These are phyloP conservation scores for Pisolithus microcarpus DNA, from an alignment of 768 basidiomycete genomes.

Conservation along the genomic window DNA sequence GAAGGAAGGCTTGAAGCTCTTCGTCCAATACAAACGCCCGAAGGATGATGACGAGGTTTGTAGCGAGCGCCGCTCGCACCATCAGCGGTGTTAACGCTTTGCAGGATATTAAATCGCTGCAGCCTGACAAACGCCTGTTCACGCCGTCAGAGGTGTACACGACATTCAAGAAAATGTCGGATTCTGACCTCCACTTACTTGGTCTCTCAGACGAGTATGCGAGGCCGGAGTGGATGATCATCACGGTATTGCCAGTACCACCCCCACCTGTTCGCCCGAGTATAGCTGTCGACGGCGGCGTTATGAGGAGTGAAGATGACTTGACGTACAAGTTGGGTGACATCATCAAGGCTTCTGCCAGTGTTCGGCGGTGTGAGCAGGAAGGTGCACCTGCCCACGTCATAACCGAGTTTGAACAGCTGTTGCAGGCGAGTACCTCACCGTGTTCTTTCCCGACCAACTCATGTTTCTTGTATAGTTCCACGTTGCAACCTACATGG, in stretches of 20 bases:
- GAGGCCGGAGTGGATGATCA: slow-evolving; percentile 98
- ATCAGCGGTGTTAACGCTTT: slow-evolving; percentile 8
- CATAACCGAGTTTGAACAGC: slow-evolving; percentile 90
- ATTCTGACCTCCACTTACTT: slow-evolving; percentile 78
- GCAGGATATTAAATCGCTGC: slow-evolving; percentile 73
- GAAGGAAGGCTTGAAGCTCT: slow-evolving; percentile 93
- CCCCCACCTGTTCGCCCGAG: slow-evolving; percentile 97
- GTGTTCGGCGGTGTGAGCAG: slow-evolving; percentile 86
- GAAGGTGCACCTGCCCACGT: slow-evolving; percentile 97
- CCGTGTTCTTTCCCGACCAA: not conserved
- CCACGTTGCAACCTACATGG: slow-evolving; percentile 99
- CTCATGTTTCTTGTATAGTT: slow-evolving; percentile 44
- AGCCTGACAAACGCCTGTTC: slow-evolving; percentile 77
- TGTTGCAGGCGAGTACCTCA: slow-evolving; percentile 72
- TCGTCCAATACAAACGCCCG: slow-evolving; percentile 89
- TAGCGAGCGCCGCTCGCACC: slow-evolving; percentile 14
- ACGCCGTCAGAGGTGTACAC: slow-evolving; percentile 87
- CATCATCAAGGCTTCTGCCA: slow-evolving; percentile 91
- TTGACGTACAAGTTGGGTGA: slow-evolving; percentile 97
- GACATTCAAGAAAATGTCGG: slow-evolving; percentile 92
- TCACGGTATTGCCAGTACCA: slow-evolving; percentile 95
- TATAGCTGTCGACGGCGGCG: slow-evolving; percentile 94
- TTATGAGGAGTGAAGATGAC: slow-evolving; percentile 96
- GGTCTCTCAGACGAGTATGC: slow-evolving; percentile 95
- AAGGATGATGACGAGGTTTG: slow-evolving; percentile 92